phyloP scores from a whole-genome alignment of 306 rosid species.

The Begonia masoniana region DNA sequence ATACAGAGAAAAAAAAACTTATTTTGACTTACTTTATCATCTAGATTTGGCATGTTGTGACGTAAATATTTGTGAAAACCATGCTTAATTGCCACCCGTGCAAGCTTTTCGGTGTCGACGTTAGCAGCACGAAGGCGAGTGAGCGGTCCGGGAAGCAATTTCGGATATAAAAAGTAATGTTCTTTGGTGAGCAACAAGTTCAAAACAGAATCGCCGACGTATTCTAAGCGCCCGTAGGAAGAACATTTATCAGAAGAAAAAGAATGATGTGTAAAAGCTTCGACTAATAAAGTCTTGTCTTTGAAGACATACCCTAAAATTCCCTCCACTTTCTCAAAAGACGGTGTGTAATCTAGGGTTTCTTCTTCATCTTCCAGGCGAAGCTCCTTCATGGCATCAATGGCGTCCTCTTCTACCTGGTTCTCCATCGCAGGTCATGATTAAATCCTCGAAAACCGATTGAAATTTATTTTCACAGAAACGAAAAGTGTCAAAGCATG shows the following conservation, averaged over 20 bases:
- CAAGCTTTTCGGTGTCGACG: conserved; percentile 54
- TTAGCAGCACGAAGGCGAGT: conserved; percentile 48
- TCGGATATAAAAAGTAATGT: conserved; percentile 27
- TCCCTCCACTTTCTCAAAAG: conserved; percentile 26
- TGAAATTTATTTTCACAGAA: no score
- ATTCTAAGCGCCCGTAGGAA: conserved; percentile 35
- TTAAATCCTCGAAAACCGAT: no score
- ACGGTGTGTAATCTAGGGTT: not conserved
- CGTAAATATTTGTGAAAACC: conserved; percentile 36
- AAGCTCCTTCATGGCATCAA: not conserved
- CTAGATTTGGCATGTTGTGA: conserved; percentile 30
- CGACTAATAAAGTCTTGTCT: conserved; percentile 23
- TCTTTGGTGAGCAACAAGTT: conserved; percentile 25
- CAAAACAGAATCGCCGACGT: conserved; percentile 41
- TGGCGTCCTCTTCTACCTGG: not conserved
- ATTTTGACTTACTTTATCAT: conserved; percentile 21
- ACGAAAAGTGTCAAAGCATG: no score
- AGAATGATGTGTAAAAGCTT: conserved; percentile 40
- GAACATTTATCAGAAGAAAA: not conserved
- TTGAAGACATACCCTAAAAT: conserved; percentile 31
- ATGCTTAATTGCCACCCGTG: conserved; percentile 40
- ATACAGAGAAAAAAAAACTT: no score
- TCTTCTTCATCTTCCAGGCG: not conserved
- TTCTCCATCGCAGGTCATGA: not conserved
- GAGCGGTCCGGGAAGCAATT: conserved; percentile 21